Percentiles rank a stretch among this genome's conserved stretches.
Conservation (phyloP, 805 yeast species). For the Myxozyma monticola region DNA sequence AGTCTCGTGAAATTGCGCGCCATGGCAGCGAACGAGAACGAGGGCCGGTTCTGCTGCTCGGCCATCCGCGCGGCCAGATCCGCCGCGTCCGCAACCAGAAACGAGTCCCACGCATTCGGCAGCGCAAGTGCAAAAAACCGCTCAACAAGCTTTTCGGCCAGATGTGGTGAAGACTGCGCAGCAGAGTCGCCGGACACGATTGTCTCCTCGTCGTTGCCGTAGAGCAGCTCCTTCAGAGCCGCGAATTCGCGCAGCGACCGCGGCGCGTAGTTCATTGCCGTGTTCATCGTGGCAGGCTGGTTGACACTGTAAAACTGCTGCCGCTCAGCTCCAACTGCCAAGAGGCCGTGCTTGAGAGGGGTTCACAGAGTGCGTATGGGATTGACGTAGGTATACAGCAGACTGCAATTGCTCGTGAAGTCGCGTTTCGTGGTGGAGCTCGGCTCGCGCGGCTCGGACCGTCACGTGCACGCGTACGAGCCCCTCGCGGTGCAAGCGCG, state of each 20-base stretch:
- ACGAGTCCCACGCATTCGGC: constrained; percentile 9
- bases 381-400: too few relatives aligned
- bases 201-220: constrained; percentile 18
- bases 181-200: background rate
- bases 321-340: too few relatives aligned
- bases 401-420: too few relatives aligned
- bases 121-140: constrained; percentile 24
- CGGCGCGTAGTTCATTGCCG: constrained; percentile 26
- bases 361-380: too few relatives aligned
- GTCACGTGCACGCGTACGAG: too few relatives aligned
- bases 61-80: constrained; percentile 19
- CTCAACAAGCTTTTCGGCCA: constrained; percentile 28
- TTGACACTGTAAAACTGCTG: too few relatives aligned
- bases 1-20: constrained; percentile 58
- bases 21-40: constrained; percentile 53
- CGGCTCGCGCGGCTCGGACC: too few relatives aligned
- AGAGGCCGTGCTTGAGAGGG: too few relatives aligned
- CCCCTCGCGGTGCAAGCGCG: too few relatives aligned
- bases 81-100: constrained; percentile 3
- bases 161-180: constrained; percentile 8
- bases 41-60: constrained; percentile 31
- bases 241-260: constrained; percentile 26
- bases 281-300: too few relatives aligned
- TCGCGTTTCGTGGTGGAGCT: too few relatives aligned
- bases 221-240: constrained; percentile 27